phyloP scores from a whole-genome alignment of 257 asterid genomes.

The Anisodus tanguticus region DNA sequence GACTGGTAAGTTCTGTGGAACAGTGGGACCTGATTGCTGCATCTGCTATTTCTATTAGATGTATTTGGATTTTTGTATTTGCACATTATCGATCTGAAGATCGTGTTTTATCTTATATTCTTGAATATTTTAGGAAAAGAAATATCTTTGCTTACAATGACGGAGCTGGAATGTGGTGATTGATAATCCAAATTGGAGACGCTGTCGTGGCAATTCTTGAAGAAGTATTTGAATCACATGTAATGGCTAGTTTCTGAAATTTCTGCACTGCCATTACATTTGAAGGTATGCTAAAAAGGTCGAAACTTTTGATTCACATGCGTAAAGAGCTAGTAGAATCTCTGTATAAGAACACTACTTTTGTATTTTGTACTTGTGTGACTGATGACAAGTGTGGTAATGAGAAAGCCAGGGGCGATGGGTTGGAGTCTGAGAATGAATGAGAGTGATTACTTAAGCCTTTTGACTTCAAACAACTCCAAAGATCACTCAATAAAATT shows the following conservation, averaged over 20 bases:
- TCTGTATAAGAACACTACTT: conserved; percentile 37
- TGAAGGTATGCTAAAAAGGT: conserved; percentile 17
- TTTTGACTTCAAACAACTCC: conserved; percentile 79
- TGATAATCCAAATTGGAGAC: conserved; percentile 21
- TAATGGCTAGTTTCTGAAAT: not conserved
- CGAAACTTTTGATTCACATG: not conserved
- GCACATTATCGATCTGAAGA: not conserved
- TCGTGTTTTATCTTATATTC: not conserved
- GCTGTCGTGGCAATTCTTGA: conserved; percentile 11
- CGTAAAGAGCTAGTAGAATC: conserved; percentile 8
- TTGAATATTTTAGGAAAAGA: conserved; percentile 14
- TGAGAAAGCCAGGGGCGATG: conserved; percentile 37
- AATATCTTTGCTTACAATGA: not conserved
- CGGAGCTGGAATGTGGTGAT: not conserved
- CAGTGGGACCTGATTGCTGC: not conserved
- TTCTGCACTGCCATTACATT: not conserved
- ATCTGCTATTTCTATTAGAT: not conserved
- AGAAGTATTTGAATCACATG: not conserved
- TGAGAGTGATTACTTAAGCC: conserved; percentile 78
- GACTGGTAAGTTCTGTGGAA: not conserved
- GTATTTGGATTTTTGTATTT: not conserved
- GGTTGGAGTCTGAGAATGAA: conserved; percentile 57
- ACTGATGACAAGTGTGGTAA: conserved; percentile 39
- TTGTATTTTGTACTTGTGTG: conserved; percentile 43
- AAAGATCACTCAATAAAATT: conserved; percentile 58